Conservation (phyloP, 306 rosid genomes). For the Acacia melanoxylon region DNA sequence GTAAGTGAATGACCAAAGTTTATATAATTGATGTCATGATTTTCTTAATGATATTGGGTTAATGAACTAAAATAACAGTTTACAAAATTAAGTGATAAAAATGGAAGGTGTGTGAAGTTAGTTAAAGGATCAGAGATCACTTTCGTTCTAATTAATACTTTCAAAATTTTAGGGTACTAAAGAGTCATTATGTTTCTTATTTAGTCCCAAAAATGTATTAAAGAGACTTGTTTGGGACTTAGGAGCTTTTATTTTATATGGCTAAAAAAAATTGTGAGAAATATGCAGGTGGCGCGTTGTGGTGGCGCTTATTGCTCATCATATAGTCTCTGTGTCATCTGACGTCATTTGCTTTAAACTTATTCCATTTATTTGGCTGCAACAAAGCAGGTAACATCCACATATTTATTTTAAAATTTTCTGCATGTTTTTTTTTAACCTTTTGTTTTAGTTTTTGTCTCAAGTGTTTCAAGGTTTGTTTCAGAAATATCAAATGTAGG, state of each 20-base stretch:
- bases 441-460: not conserved
- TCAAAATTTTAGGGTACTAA: not conserved
- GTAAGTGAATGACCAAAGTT: not conserved
- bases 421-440: not conserved
- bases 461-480: not conserved
- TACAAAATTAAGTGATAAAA: too few species aligned
- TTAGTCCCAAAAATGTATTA: not conserved
- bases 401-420: not conserved
- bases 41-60: too few species aligned
- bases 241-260: not conserved
- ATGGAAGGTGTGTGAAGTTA: too few species aligned
- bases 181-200: not conserved
- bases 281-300: slow-evolving; percentile 44
- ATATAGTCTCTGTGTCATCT: slow-evolving; percentile 12
- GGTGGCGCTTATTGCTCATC: slow-evolving; percentile 54
- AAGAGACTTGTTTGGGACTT: too few species aligned
- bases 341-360: not conserved
- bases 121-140: too few species aligned
- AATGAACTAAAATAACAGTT: too few species aligned
- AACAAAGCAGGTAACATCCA: not conserved
- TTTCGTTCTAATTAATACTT: not conserved
- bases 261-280: not conserved
- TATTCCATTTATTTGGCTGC: not conserved
- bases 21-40: too few species aligned
- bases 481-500: too few species aligned